These are phyloP conservation scores for Begonia loranthoides DNA, from an alignment of 306 rosid species.

Conservation along the genomic window DNA sequence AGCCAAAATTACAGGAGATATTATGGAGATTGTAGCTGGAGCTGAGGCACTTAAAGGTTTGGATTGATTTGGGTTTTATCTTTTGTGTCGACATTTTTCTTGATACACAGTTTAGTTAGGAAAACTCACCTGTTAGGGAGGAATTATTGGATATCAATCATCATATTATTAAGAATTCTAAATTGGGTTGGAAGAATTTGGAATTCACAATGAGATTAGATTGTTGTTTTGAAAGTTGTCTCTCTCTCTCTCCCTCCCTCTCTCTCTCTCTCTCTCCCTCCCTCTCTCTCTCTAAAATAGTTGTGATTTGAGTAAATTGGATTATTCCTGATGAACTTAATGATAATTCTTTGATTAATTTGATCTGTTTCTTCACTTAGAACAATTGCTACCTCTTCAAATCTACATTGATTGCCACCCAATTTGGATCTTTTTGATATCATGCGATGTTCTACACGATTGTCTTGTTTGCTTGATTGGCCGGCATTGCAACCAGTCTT, in stretches of 20 bases:
- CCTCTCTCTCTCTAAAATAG: neutral
- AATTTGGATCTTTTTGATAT: too few relatives aligned
- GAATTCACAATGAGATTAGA: neutral
- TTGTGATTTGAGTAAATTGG: neutral
- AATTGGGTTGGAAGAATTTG: neutral
- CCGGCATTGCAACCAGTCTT: too few relatives aligned
- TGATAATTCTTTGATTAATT: too few relatives aligned
- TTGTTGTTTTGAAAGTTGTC: neutral
- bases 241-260: neutral
- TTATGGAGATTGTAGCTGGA: constrained; percentile 77
- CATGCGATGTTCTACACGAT: too few relatives aligned
- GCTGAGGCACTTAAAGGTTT: constrained; percentile 42
- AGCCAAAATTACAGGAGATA: constrained; percentile 63
- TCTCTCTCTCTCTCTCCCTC: neutral
- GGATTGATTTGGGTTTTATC: constrained; percentile 21
- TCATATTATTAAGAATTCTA: neutral
- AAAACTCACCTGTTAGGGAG: neutral
- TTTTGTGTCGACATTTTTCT: neutral
- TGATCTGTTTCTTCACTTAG: too few relatives aligned
- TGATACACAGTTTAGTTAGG: too few relatives aligned
- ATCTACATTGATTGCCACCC: too few relatives aligned
- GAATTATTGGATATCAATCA: neutral
- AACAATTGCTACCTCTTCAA: too few relatives aligned
- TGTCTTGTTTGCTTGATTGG: too few relatives aligned
- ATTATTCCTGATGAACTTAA: neutral